Percentiles rank a stretch among this genome's conserved stretches.
phyloP scores from a whole-genome alignment of 768 basidiomycete species.

The Trametes meyenii region DNA sequence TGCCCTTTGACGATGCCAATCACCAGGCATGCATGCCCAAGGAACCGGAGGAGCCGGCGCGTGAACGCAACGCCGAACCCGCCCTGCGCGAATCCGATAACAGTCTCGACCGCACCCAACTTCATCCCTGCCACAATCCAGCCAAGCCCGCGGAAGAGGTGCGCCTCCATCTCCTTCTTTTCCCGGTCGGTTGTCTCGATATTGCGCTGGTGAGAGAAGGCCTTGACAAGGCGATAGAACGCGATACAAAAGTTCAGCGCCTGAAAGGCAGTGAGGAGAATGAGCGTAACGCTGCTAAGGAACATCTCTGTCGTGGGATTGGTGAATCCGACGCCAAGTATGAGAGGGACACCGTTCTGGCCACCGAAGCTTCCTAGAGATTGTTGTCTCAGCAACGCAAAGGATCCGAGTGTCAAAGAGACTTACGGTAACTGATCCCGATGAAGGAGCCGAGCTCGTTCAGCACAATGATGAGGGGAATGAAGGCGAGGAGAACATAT shows the following conservation, averaged over 20 bases:
- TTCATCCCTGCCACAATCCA: slow-evolving; percentile 68
- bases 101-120: slow-evolving; percentile 65
- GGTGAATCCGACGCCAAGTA: slow-evolving; percentile 46
- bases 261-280: slow-evolving; percentile 60
- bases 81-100: slow-evolving; percentile 60
- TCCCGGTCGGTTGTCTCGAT: slow-evolving; percentile 46
- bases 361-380: slow-evolving; percentile 13
- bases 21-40: slow-evolving; percentile 56
- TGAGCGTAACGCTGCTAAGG: slow-evolving; percentile 62
- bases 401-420: background rate
- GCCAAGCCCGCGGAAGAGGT: slow-evolving; percentile 58
- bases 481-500: slow-evolving; percentile 50
- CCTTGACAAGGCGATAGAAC: slow-evolving; percentile 58
- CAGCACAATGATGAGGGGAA: slow-evolving; percentile 55
- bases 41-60: slow-evolving; percentile 59
- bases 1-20: slow-evolving; percentile 74
- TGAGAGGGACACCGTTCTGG: background rate
- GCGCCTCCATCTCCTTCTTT: slow-evolving; percentile 40
- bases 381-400: background rate
- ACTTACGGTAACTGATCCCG: slow-evolving; percentile 58
- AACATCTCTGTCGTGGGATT: slow-evolving; percentile 49
- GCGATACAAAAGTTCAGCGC: slow-evolving; percentile 58
- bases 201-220: slow-evolving; percentile 51
- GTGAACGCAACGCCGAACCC: slow-evolving; percentile 56
- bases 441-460: slow-evolving; percentile 70